Conservation (phyloP, 192 early-diverging fungal genomes). For the Backusella psychrophila region DNA sequence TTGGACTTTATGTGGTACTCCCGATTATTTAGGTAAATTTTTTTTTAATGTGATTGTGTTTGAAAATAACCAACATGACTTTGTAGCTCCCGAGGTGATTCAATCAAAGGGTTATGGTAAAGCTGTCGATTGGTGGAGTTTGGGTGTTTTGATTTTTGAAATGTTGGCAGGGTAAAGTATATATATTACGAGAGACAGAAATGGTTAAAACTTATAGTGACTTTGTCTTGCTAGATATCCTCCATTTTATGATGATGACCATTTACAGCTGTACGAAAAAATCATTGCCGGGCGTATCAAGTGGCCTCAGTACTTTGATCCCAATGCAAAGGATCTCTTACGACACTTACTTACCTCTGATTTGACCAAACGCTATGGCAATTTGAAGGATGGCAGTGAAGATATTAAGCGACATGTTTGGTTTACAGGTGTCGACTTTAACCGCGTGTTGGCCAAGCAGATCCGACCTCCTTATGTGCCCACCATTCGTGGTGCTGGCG, state of each 20-base stretch:
- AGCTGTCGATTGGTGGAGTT: constrained; percentile 95
- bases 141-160: constrained; percentile 92
- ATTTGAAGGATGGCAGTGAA: constrained; percentile 65
- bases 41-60: background rate
- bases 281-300: constrained; percentile 75
- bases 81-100: constrained; percentile 78
- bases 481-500: constrained; percentile 47
- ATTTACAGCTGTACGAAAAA: constrained; percentile 90
- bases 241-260: constrained; percentile 95
- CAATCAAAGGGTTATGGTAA: constrained; percentile 92
- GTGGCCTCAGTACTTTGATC: constrained; percentile 74
- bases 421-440: constrained; percentile 66
- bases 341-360: constrained; percentile 71
- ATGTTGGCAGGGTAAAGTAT: constrained; percentile 79
- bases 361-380: constrained; percentile 77
- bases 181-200: background rate
- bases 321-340: constrained; percentile 71
- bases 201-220: background rate
- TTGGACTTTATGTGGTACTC: constrained; percentile 87
- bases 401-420: constrained; percentile 68
- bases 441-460: constrained; percentile 45
- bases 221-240: constrained; percentile 48
- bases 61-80: background rate
- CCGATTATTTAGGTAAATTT: constrained; percentile 58
- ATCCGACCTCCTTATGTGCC: constrained; percentile 59